These are phyloP conservation scores for Pseudozyma flocculosa DNA, from an alignment of 1,284 basidiomycete genomes.

Conservation along the genomic window DNA sequence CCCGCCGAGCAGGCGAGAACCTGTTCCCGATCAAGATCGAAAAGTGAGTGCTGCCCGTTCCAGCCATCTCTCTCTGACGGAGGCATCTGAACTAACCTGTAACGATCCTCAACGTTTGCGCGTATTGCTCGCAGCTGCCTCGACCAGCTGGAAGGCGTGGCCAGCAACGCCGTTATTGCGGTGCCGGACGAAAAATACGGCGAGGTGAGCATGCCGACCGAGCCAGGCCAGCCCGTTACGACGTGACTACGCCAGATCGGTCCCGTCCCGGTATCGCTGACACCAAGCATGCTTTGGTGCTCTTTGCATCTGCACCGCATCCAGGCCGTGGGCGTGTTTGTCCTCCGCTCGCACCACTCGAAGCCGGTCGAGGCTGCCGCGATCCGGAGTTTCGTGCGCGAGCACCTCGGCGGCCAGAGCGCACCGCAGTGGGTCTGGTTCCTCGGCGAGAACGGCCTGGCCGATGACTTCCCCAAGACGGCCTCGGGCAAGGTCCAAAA, in stretches of 20 bases:
- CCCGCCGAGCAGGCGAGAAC: conserved; percentile 45
- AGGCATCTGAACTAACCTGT: too few species aligned
- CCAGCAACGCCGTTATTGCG: conserved; percentile 73
- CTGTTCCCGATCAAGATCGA: conserved; percentile 83
- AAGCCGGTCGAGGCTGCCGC: conserved; percentile 62
- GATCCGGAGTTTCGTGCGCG: conserved; percentile 35
- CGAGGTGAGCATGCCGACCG: too few species aligned
- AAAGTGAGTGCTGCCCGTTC: conserved; percentile 61
- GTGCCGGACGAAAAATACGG: conserved; percentile 66
- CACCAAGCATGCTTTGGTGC: too few species aligned
- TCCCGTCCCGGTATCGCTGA: background rate
- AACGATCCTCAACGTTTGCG: too few species aligned
- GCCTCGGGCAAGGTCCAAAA: conserved; percentile 86
- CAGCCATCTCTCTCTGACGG: too few species aligned
- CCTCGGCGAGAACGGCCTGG: conserved; percentile 67
- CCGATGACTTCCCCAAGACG: conserved; percentile 74
- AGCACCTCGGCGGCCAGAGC: conserved; percentile 36
- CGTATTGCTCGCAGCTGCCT: too few species aligned
- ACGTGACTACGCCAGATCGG: too few species aligned
- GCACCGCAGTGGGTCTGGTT: conserved; percentile 82
- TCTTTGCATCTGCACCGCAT: too few species aligned
- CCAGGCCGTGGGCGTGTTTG: conserved; percentile 47
- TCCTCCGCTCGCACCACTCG: conserved; percentile 21
- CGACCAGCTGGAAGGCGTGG: conserved; percentile 66
- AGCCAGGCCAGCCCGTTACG: too few species aligned